phyloP scores from a whole-genome alignment of 345 rosid species.

The Ailanthus altissimus region DNA sequence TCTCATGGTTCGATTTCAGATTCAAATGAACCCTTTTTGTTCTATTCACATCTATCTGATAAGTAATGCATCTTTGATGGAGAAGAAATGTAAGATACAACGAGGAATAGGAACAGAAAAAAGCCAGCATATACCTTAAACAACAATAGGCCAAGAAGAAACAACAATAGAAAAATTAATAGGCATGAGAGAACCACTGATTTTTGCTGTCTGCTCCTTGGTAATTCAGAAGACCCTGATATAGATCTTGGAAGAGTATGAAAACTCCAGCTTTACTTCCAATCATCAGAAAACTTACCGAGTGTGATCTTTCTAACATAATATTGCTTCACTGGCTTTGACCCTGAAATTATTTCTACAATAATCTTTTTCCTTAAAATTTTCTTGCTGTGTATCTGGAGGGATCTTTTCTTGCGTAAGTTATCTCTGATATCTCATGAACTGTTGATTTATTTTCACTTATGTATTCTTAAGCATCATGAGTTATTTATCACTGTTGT shows the following conservation, averaged over 20 bases:
- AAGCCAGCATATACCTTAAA: background rate
- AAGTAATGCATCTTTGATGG: background rate
- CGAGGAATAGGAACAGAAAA: background rate
- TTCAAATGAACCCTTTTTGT: background rate
- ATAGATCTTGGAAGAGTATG: background rate
- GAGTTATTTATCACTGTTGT: conserved; percentile 1
- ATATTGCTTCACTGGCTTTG: background rate
- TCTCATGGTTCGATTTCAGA: background rate
- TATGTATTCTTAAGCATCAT: background rate
- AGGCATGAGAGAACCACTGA: conserved; percentile 3
- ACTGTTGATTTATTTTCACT: background rate
- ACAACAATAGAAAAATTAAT: background rate
- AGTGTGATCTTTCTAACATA: background rate
- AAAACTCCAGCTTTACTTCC: background rate
- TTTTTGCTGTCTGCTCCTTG: conserved; percentile 2
- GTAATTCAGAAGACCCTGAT: background rate
- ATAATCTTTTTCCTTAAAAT: background rate
- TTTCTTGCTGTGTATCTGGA: background rate
- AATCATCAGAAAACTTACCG: background rate
- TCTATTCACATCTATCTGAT: background rate
- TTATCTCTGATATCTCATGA: background rate
- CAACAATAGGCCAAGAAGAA: conserved; percentile 6
- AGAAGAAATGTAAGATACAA: background rate
- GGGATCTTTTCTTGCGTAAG: background rate
- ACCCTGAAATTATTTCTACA: background rate